These are phyloP conservation scores for Gossypium davidsonii DNA, from an alignment of 441 rosid genomes.

Conservation along the genomic window DNA sequence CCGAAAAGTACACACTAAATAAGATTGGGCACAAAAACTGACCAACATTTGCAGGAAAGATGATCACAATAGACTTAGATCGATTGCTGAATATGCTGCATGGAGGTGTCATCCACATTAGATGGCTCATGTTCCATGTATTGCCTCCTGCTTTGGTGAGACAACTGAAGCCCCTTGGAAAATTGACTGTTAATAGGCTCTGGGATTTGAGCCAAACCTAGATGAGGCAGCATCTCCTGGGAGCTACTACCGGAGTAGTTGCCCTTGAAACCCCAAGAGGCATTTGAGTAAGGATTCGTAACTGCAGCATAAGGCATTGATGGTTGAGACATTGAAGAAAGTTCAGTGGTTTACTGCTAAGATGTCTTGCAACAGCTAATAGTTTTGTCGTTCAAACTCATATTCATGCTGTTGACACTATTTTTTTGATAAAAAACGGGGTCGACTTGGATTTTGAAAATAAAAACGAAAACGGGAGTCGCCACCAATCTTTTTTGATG, in stretches of 20 bases:
- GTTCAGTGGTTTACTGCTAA: slow-evolving; percentile 16
- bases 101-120: slow-evolving; percentile 46
- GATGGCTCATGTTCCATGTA: slow-evolving; percentile 52
- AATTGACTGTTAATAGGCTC: slow-evolving; percentile 42
- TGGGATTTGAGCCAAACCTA: slow-evolving; percentile 15
- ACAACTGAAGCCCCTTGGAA: slow-evolving; percentile 38
- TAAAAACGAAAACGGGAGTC: no score
- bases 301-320: slow-evolving; percentile 32
- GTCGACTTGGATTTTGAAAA: no score
- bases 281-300: slow-evolving; percentile 29
- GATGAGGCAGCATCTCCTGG: slow-evolving; percentile 31
- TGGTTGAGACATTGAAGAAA: slow-evolving; percentile 38
- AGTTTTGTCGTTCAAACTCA: neutral
- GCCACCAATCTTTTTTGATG: no score
- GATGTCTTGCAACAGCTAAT: neutral
- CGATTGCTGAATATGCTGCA: slow-evolving; percentile 58
- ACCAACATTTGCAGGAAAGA: neutral
- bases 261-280: slow-evolving; percentile 56
- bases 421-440: no score
- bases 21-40: neutral
- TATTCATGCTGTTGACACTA: neutral
- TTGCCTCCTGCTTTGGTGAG: slow-evolving; percentile 51
- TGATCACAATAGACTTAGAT: slow-evolving; percentile 26
- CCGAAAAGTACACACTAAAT: neutral
- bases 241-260: slow-evolving; percentile 25